These are phyloP conservation scores for Pisolithus tinctorius DNA, from an alignment of 768 basidiomycete species.

Conservation along the genomic window DNA sequence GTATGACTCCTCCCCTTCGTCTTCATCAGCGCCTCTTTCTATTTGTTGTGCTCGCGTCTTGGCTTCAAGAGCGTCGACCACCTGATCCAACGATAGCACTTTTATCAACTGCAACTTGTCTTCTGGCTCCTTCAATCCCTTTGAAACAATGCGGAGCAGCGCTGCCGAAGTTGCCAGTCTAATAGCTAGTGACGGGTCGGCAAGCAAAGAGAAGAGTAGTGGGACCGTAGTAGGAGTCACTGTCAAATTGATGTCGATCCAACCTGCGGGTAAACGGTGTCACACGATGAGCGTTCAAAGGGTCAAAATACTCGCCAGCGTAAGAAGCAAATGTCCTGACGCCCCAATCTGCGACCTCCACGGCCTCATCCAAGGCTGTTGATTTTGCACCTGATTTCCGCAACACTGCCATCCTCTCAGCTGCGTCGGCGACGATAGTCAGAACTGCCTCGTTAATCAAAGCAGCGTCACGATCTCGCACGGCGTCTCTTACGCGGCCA, in stretches of 20 bases:
- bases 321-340: constrained; percentile 89
- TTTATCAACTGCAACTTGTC: constrained; percentile 89
- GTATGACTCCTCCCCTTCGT: constrained; percentile 85
- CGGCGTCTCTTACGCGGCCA: constrained; percentile 78
- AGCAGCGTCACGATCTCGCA: constrained; percentile 84
- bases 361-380: constrained; percentile 47
- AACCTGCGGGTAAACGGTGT: constrained; percentile 48
- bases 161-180: constrained; percentile 79
- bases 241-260: constrained; percentile 97
- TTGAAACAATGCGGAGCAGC: constrained; percentile 76
- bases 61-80: constrained; percentile 73
- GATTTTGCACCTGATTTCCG: constrained; percentile 43
- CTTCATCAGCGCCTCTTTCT: constrained; percentile 61
- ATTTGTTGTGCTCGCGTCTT: constrained; percentile 65
- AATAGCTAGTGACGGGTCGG: constrained; percentile 69
- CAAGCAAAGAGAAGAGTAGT: constrained; percentile 76
- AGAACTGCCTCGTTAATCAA: constrained; percentile 83
- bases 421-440: constrained; percentile 69
- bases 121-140: constrained; percentile 85
- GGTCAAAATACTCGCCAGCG: constrained; percentile 60
- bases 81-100: constrained; percentile 78
- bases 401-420: constrained; percentile 47
- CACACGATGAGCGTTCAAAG: not conserved
- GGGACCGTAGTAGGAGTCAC: constrained; percentile 87
- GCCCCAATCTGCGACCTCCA: constrained; percentile 90